A percentile compares a stretch with the other conserved stretches of the same genome.
These are phyloP conservation scores for Nemania sp. DNA, from an alignment of 2,329 filamentous ascomycete species.

Conservation along the genomic window DNA sequence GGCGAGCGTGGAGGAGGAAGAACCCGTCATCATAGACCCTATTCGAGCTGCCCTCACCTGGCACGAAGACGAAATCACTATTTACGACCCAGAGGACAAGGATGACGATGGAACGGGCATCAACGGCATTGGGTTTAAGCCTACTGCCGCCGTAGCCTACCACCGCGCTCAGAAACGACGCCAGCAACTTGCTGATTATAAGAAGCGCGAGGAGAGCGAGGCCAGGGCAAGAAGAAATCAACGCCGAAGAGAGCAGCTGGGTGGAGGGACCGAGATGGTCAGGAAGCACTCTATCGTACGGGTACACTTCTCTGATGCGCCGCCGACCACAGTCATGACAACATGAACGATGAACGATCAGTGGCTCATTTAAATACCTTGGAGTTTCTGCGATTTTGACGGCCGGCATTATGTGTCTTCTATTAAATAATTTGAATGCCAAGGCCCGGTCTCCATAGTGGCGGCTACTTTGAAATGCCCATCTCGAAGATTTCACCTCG, in stretches of 20 bases:
- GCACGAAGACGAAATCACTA: constrained; percentile 70
- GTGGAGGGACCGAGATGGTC: constrained; percentile 31
- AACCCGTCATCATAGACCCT: constrained; percentile 51
- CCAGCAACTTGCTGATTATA: constrained; percentile 66
- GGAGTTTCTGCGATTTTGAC: background rate
- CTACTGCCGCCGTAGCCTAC: constrained; percentile 63
- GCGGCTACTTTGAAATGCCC: no score
- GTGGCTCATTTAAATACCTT: background rate
- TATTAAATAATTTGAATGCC: background rate
- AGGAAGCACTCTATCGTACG: constrained; percentile 36
- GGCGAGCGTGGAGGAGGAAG: constrained; percentile 38
- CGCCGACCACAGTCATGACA: constrained; percentile 37
- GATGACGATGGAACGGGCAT: constrained; percentile 70
- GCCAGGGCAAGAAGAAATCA: constrained; percentile 60
- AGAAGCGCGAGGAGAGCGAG: constrained; percentile 62
- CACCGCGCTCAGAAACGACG: constrained; percentile 59
- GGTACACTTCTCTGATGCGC: constrained; percentile 40
- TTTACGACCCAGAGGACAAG: constrained; percentile 65
- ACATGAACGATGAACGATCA: constrained; percentile 26
- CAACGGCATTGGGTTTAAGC: constrained; percentile 69
- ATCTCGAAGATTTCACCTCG: no score
- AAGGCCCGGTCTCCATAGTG: no score
- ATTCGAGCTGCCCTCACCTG: constrained; percentile 64
- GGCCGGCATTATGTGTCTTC: background rate
- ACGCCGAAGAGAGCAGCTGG: constrained; percentile 47